A percentile compares a stretch with the other conserved stretches of the same genome.
phyloP scores from a whole-genome alignment of 129 eudicot species.

The Artemisia tridentata region DNA sequence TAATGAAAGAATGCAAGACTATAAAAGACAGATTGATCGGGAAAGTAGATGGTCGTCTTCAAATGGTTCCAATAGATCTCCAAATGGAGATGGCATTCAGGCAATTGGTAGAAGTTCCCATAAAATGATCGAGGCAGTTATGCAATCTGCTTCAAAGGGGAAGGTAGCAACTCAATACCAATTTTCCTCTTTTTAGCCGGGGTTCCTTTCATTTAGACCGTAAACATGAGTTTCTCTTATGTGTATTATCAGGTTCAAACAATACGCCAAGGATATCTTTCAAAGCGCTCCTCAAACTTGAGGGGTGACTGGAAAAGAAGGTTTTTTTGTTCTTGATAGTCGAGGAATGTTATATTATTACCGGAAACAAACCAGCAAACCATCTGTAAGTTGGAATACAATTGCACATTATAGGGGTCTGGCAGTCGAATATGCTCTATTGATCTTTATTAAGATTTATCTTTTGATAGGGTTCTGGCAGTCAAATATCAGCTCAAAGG shows the following conservation, averaged over 20 bases:
- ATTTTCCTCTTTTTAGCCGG: no score
- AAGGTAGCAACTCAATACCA: no score
- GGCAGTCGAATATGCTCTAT: neutral
- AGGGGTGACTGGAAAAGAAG: constrained; percentile 97
- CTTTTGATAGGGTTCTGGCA: constrained; percentile 60
- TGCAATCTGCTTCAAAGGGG: no score
- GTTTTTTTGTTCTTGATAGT: constrained; percentile 95
- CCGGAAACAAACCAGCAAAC: constrained; percentile 82
- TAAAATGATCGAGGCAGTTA: no score
- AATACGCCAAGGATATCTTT: constrained; percentile 88
- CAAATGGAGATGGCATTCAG: no score
- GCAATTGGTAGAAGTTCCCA: no score
- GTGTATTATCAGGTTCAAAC: constrained; percentile 76
- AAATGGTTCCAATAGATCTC: no score
- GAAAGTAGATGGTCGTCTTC: no score
- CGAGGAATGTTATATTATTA: constrained; percentile 91
- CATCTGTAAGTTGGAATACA: constrained; percentile 52
- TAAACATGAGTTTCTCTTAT: neutral
- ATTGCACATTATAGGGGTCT: no score
- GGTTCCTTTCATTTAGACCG: no score
- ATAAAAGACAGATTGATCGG: no score
- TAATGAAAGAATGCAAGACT: no score
- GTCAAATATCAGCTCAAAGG: constrained; percentile 84
- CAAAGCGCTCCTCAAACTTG: constrained; percentile 82
- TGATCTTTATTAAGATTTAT: neutral